A percentile compares a stretch with the other conserved stretches of the same genome.
Conservation (phyloP, 2,329 filamentous ascomycete species). For the Leptographium galeiforme region DNA sequence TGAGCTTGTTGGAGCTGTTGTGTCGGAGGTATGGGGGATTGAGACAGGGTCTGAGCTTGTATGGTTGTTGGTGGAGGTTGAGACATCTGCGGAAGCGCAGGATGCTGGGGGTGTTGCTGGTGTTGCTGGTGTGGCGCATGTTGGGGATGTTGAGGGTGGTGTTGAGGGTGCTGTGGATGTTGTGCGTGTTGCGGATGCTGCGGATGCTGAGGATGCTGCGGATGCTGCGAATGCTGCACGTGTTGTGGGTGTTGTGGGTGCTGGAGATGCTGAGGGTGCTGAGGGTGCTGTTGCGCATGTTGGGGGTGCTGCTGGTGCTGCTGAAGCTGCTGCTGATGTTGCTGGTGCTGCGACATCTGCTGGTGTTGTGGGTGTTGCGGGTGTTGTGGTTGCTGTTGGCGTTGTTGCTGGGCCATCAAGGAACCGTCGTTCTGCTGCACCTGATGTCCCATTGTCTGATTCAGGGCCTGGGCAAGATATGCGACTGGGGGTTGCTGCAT, state of each 20-base stretch:
- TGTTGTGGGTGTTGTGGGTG: conserved; percentile 8
- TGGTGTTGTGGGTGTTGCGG: conserved; percentile 6
- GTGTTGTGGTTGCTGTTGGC: conserved; percentile 11
- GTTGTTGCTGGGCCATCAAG: conserved; percentile 17
- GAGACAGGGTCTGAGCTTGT: conserved; percentile 31
- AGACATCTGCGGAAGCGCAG: conserved; percentile 14
- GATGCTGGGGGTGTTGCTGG: conserved; percentile 1
- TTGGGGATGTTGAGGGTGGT: conserved; percentile 6
- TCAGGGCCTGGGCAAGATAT: conserved; percentile 23
- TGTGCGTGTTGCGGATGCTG: conserved; percentile 2
- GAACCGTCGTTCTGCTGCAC: conserved; percentile 17
- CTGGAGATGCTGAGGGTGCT: conserved; percentile 11
- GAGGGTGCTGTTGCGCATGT: conserved; percentile 9
- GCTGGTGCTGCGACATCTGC: conserved; percentile 3
- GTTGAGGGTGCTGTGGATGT: conserved; percentile 4
- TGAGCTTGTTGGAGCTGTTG: conserved; percentile 27
- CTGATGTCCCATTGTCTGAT: conserved; percentile 19
- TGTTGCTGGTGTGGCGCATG: conserved; percentile 2
- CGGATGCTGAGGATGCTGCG: not conserved
- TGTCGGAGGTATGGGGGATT: conserved; percentile 28
- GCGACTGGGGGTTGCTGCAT: conserved; percentile 23
- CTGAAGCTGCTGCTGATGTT: conserved; percentile 5
- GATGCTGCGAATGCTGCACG: conserved; percentile 4
- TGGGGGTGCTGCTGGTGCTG: conserved; percentile 13
- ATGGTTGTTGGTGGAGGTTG: conserved; percentile 20